Base-by-base conservation (phyloP, 805 yeast species). In the Henningerozyma blattae region DNA sequence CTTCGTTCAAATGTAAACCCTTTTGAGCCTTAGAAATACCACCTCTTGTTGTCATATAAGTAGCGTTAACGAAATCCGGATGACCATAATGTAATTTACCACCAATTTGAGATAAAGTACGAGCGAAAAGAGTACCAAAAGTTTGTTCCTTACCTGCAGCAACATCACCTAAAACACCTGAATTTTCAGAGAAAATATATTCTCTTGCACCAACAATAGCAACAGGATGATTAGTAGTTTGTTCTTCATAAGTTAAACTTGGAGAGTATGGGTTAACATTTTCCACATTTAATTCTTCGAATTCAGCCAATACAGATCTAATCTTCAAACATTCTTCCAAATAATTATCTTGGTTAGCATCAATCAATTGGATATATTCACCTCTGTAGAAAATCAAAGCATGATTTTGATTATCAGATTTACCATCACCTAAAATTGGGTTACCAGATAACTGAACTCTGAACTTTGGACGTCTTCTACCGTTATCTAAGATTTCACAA, bases 101-200 rank as follows among this genome's bases (percentile, higher is more conserved):
- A 15, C 96, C 96, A 48, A 89, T 83, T 50, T 83, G 87, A 1
- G 95, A 86, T 47, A 87, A 62, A 0, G 95, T 86, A 52, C 96
- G 69, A 2, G 96, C 94, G 64, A 89, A 87, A 48, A 89, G 62
- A 1, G 97, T 87, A 31, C 97, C 97, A 62, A 87, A 87, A 2
- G 97, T 87, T 59, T 89, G 95, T 56, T 87, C 97, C 56, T 87
- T 87, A 20, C 95, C 95, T 27, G 97, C 97, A 20, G 96, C 95
- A 45, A 87, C 83, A 60, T 87, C 96, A 38, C 96, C 97, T 31
- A 87, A 64, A 16, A 87, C 78, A 43, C 97, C 97, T 37, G 84
- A 74, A 49, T 82, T 82, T 57, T 87, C 95, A 5, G 94, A 81
- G 62, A 87, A 89, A 30, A 87, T 86, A 55, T 86, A 86, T 55